Base-by-base conservation (phyloP, 2,329 filamentous ascomycete species). In the Nemania abortiva region DNA sequence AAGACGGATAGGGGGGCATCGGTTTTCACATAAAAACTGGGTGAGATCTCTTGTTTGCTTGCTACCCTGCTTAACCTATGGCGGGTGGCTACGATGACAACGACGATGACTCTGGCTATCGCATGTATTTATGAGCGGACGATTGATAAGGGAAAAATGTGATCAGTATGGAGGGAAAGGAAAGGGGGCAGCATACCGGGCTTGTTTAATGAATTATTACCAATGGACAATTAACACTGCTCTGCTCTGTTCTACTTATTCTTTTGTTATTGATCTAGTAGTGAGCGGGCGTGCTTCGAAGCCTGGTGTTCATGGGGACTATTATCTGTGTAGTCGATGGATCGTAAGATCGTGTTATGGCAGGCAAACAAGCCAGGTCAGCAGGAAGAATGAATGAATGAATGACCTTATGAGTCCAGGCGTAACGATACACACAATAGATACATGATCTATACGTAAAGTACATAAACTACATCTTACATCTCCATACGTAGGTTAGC, bases 61-160 rank as follows among this genome's bases (percentile, higher is more conserved):
- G 42, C 42, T 20, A 47, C 34, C 34, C 11, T 37, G 34, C 24
- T 27, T 27, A 2, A 27, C n/a, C 42, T 47, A 18, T 47, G 2
- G 42, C 18, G 42, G 18, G 42, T 20, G 42, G 42, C 42, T 47
- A 47, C 42, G 42, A 20, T 20, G 42, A 18, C 18, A 5, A 42
- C 47, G 39, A 20, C 18, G 27, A 27, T 45, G 22, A 27, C 31
- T 53, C 31, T 39, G 55, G 55, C 63, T 59, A 59, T 58, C 10
- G 7, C 31, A 49, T 65, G 55, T 65, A 65, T 54, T 57, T 59
- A 65, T 65, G 63, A 60, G 63, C 31, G 49, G 55, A 65, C 6
- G 63, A 37, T 47, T n/a, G 42, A 47, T 20, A 20, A 37, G 11
- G 54, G 47, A 13, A 64, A 64, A 59, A 53, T 64, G 61, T 50